Conservation (phyloP, 257 asterid genomes). For the Thymus mandschuricus region DNA sequence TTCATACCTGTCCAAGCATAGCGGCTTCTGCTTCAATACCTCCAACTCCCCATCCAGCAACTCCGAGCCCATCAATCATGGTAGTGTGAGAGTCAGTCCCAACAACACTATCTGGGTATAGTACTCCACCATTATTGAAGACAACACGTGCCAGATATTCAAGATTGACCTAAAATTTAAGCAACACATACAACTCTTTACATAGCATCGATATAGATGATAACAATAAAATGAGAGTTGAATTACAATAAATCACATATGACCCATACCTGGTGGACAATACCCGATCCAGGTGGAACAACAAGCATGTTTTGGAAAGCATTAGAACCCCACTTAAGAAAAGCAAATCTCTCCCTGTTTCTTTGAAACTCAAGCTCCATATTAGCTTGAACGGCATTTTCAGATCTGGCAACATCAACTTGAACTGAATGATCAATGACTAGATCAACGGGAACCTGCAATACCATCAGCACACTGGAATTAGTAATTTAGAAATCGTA, state of each 20-base stretch:
- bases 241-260: not conserved
- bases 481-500: conserved; percentile 17
- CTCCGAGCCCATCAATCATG: conserved; percentile 96
- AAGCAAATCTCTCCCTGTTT: conserved; percentile 96
- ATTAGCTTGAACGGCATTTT: conserved; percentile 91
- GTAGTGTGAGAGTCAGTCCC: conserved; percentile 98
- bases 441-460: conserved; percentile 96
- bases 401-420: conserved; percentile 90
- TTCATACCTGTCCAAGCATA: conserved; percentile 93
- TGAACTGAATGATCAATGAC: conserved; percentile 98
- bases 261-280: conserved; percentile 84
- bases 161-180: conserved; percentile 73
- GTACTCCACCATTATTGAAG: conserved; percentile 76
- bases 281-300: conserved; percentile 99
- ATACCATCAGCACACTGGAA: conserved; percentile 30
- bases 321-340: conserved; percentile 97
- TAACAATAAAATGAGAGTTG: not conserved
- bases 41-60: conserved; percentile 99
- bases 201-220: conserved; percentile 13
- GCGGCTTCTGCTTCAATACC: conserved; percentile 99
- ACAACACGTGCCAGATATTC: conserved; percentile 96
- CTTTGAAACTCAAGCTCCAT: conserved; percentile 94
- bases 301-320: conserved; percentile 98
- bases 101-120: conserved; percentile 95
- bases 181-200: conserved; percentile 14